These are phyloP conservation scores for Lomentospora prolificans DNA, from an alignment of 2,329 filamentous ascomycete species.

Conservation along the genomic window DNA sequence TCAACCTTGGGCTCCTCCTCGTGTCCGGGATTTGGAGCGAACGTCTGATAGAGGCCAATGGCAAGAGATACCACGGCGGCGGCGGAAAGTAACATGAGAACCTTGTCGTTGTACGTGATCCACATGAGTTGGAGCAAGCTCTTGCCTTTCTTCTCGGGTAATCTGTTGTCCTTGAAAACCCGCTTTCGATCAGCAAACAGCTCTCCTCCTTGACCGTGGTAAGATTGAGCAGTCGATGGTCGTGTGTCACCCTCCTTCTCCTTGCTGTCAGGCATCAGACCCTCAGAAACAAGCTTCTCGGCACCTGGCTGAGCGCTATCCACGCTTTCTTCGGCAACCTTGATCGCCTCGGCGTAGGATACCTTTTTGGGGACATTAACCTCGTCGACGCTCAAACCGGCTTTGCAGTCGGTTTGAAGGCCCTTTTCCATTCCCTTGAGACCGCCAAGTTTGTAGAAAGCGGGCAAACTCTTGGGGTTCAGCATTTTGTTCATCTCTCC, in stretches of 20 bases:
- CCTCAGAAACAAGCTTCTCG: slow-evolving; percentile 10
- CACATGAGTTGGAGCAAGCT: slow-evolving; percentile 63
- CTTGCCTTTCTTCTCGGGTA: slow-evolving; percentile 68
- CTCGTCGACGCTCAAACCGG: slow-evolving; percentile 73
- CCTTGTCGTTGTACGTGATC: slow-evolving; percentile 80
- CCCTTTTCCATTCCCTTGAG: slow-evolving; percentile 70
- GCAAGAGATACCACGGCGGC: slow-evolving; percentile 65
- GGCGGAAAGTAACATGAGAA: slow-evolving; percentile 60
- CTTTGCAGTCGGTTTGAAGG: slow-evolving; percentile 58
- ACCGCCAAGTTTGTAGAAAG: slow-evolving; percentile 74
- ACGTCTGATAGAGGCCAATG: slow-evolving; percentile 66
- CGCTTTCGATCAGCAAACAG: slow-evolving; percentile 56
- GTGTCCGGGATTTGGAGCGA: slow-evolving; percentile 42
- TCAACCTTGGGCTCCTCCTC: slow-evolving; percentile 48
- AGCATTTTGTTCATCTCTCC: slow-evolving; percentile 80
- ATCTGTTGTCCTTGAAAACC: slow-evolving; percentile 60
- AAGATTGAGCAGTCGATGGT: neutral
- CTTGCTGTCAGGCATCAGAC: slow-evolving; percentile 10
- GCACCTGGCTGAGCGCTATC: slow-evolving; percentile 3
- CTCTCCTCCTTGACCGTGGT: slow-evolving; percentile 13
- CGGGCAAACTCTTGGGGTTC: slow-evolving; percentile 77
- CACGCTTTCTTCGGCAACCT: slow-evolving; percentile 22
- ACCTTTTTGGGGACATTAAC: slow-evolving; percentile 52
- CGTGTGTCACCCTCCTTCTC: slow-evolving; percentile 12
- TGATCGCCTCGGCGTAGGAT: slow-evolving; percentile 60